Conservation (phyloP, 306 rosid species). For the Nissolia schottii region DNA sequence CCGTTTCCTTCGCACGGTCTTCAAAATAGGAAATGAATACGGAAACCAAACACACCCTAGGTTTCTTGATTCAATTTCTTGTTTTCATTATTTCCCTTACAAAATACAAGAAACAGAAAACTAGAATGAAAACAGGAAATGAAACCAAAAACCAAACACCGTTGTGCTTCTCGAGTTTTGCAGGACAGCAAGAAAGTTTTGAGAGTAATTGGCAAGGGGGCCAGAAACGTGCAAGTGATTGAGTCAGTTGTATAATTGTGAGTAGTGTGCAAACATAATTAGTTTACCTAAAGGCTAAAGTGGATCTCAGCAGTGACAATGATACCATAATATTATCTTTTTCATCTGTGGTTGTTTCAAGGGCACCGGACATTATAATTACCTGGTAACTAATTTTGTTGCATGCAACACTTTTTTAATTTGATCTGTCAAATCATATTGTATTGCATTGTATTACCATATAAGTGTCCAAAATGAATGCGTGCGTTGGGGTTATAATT, state of each 20-base stretch:
- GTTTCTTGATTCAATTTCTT: too few species aligned
- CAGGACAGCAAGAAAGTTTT: not conserved
- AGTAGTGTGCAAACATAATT: slow-evolving; percentile 11
- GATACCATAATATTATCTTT: slow-evolving; percentile 7
- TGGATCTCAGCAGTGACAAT: slow-evolving; percentile 24
- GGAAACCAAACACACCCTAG: too few species aligned
- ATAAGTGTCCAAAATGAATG: slow-evolving; percentile 11
- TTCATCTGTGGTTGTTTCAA: slow-evolving; percentile 18
- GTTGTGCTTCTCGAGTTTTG: not conserved
- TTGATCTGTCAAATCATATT: not conserved
- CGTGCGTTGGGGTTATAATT: not conserved
- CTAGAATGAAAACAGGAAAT: not conserved
- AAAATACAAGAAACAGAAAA: too few species aligned
- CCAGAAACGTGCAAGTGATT: slow-evolving; percentile 22
- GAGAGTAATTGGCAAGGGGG: slow-evolving; percentile 18
- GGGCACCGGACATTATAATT: slow-evolving; percentile 26
- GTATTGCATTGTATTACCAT: slow-evolving; percentile 6
- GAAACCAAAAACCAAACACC: too few species aligned
- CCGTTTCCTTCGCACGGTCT: too few species aligned
- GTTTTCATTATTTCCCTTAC: too few species aligned
- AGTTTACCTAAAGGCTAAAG: slow-evolving; percentile 17
- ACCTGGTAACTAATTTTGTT: not conserved
- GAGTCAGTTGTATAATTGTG: not conserved
- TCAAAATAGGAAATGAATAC: too few species aligned
- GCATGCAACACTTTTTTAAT: not conserved